Base-by-base conservation (phyloP, 2,329 filamentous ascomycete species). In the Pseudocercospora eumusae region DNA sequence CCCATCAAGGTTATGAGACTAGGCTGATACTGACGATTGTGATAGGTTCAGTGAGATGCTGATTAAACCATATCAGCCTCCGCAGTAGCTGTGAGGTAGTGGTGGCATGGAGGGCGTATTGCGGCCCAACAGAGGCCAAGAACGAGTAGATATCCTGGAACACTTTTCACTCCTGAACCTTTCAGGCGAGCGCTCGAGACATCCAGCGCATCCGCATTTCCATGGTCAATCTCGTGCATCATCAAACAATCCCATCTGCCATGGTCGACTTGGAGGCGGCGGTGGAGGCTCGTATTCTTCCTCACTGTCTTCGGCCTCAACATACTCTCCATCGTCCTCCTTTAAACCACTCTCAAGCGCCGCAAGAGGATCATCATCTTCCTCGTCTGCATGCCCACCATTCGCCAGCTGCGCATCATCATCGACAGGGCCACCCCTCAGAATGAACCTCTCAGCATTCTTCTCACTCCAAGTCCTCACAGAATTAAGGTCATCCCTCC, bases 41-140 rank as follows among this genome's bases (percentile, higher is more conserved):
- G 47, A 45, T 31, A 69, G 67, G 78, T 98, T 95, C 76, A 92
- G 89, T 74, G 87, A 92, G 73, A 91, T 95, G 90, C 82, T 95
- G 64, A 83, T 93, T 66, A 84, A 84, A 67, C 91, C 90, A 0
- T 93, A 88, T 72, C 82, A 89, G 55, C 89, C 90, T 40, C 89
- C 90, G 52, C 66, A 64, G 57, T 72, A 66, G 53, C 42, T 25
- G 10, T 55, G 52, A 55, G 20, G 31, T 21, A 55, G 52, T 21
- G 6, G 36, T 47, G 44, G 44, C 20, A 47, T 47, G 18, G 18
- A 47, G 21, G 18, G 44, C 21, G 44, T 47, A 47, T 47, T 47
- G 44, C 44, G 44, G 44, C 36, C 36, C 36, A 40, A 40, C 36
- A 40, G 36, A 40, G 36, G 36, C 36, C 18, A 40, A 40, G 36